Conservation (phyloP, 73 alveolate genomes). For the Tetrahymena malaccensis region DNA sequence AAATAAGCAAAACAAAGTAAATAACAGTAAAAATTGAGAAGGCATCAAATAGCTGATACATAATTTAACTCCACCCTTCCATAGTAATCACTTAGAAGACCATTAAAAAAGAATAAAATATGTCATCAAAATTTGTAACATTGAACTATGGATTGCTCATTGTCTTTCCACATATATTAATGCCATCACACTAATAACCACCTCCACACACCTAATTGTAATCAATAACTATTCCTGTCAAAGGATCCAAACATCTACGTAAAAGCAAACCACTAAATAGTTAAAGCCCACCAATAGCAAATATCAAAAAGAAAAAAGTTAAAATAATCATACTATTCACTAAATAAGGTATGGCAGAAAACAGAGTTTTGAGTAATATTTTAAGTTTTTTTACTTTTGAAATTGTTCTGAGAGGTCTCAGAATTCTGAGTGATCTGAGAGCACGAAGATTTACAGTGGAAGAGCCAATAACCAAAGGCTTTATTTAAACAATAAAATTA, state of each 20-base stretch:
- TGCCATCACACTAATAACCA: constrained; percentile 45
- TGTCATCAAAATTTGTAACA: constrained; percentile 70
- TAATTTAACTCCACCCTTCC: constrained; percentile 72
- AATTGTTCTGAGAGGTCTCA: constrained; percentile 93
- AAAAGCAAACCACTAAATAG: constrained; percentile 79
- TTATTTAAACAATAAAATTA: not conserved
- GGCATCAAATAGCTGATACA: constrained; percentile 40
- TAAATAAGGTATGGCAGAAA: constrained; percentile 77
- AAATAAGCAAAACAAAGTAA: constrained; percentile 66
- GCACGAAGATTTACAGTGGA: constrained; percentile 55
- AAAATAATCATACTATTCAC: constrained; percentile 78
- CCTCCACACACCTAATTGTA: constrained; percentile 38
- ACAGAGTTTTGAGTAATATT: constrained; percentile 78
- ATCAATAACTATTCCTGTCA: constrained; percentile 55
- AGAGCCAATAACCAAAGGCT: constrained; percentile 26
- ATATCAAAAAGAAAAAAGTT: constrained; percentile 76
- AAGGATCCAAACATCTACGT: constrained; percentile 68
- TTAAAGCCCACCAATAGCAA: constrained; percentile 91
- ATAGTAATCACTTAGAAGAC: constrained; percentile 55
- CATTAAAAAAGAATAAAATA: constrained; percentile 53
- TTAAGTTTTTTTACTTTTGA: constrained; percentile 84
- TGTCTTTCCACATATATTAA: constrained; percentile 83
- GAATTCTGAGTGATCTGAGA: constrained; percentile 87
- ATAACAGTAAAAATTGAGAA: constrained; percentile 36
- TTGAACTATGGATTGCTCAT: constrained; percentile 78